These are phyloP conservation scores for Naganishia friedmannii DNA, from an alignment of 768 basidiomycete species.

Conservation along the genomic window DNA sequence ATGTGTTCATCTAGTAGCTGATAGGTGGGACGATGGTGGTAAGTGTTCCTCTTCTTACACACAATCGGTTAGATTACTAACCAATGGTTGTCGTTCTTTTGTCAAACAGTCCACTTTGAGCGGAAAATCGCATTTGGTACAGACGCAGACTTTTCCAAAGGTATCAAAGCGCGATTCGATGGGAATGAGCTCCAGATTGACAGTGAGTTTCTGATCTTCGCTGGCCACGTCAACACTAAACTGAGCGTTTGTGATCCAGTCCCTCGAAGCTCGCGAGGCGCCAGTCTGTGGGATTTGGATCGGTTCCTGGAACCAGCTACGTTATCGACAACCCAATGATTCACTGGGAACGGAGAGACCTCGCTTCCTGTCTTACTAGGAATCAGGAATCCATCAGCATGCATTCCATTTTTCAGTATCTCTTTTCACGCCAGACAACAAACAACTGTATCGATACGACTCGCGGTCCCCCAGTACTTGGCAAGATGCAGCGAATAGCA, in stretches of 20 bases:
- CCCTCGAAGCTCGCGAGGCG: not conserved
- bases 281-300: slow-evolving; percentile 7
- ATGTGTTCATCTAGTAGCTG: slow-evolving; percentile 31
- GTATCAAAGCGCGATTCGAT: slow-evolving; percentile 32
- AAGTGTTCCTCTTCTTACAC: not conserved
- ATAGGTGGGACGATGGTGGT: slow-evolving; percentile 35
- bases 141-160: slow-evolving; percentile 32
- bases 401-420: not conserved
- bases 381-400: not conserved
- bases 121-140: slow-evolving; percentile 30
- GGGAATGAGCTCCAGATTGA: slow-evolving; percentile 28
- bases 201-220: slow-evolving; percentile 5
- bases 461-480: not conserved
- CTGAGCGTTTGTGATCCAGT: not conserved
- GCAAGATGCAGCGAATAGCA: slow-evolving; percentile 1
- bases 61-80: not conserved
- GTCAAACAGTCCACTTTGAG: slow-evolving; percentile 27
- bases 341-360: not conserved
- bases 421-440: too few species aligned
- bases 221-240: not conserved
- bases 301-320: not conserved
- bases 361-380: not conserved
- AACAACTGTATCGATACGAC: slow-evolving; percentile 19
- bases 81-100: not conserved
- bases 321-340: not conserved